phyloP scores from a whole-genome alignment of 441 rosid genomes.

The Daphne laureola region DNA sequence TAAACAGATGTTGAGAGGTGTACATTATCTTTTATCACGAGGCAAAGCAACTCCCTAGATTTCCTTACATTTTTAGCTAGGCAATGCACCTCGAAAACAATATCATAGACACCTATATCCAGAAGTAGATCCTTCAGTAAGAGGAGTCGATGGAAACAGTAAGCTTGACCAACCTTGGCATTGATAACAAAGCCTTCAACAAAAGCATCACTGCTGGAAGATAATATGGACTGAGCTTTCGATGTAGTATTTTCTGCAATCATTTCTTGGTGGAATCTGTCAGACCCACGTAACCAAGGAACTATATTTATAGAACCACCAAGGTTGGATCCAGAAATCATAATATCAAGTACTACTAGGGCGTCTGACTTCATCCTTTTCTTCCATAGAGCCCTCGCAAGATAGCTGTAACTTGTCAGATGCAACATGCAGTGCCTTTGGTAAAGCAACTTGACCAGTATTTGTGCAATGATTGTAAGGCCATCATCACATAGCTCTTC shows the following conservation, averaged over 20 bases:
- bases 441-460: conserved; percentile 37
- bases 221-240: conserved; percentile 21
- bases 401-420: conserved; percentile 30
- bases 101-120: conserved; percentile 27
- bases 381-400: conserved; percentile 44
- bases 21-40: conserved; percentile 34
- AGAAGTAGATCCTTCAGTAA: conserved; percentile 27
- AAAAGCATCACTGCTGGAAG: conserved; percentile 30
- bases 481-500: conserved; percentile 51
- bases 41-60: conserved; percentile 35
- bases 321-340: conserved; percentile 31
- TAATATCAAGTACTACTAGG: conserved; percentile 29
- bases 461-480: conserved; percentile 30
- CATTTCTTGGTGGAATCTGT: conserved; percentile 27
- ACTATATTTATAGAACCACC: conserved; percentile 36
- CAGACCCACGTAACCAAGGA: conserved; percentile 42
- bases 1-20: conserved; percentile 40
- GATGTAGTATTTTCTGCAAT: conserved; percentile 24
- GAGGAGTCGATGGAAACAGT: conserved; percentile 26
- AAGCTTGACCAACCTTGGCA: conserved; percentile 45
- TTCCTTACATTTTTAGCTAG: conserved; percentile 31
- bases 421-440: conserved; percentile 38
- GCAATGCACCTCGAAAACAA: conserved; percentile 43
- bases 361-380: conserved; percentile 37
- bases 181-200: conserved; percentile 38